These are phyloP conservation scores for Whalleya microplaca DNA, from an alignment of 2,329 filamentous ascomycete genomes.

Conservation along the genomic window DNA sequence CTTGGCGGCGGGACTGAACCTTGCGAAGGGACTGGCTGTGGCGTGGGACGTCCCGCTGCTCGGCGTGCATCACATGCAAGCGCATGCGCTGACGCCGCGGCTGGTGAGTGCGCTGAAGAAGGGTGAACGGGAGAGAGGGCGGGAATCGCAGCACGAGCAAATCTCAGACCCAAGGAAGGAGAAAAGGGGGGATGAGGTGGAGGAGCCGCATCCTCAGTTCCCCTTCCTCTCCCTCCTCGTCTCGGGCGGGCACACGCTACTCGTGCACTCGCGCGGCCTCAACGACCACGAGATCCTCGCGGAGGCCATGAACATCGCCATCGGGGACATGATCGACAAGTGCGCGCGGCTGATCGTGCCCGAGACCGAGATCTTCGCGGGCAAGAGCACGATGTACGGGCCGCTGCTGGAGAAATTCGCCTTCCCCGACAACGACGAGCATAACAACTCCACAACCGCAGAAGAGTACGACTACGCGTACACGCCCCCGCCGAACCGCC, in stretches of 20 bases:
- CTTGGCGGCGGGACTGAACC: conserved; percentile 76
- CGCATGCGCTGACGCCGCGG: conserved; percentile 86
- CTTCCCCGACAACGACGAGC: conserved; percentile 55
- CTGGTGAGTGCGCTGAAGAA: conserved; percentile 65
- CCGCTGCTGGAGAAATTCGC: conserved; percentile 79
- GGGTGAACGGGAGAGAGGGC: conserved; percentile 25
- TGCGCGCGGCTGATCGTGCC: conserved; percentile 78
- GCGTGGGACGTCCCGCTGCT: conserved; percentile 84
- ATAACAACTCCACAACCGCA: neutral
- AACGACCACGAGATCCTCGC: conserved; percentile 75
- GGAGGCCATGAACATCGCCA: conserved; percentile 75
- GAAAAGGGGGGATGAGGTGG: neutral
- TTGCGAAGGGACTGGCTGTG: conserved; percentile 83
- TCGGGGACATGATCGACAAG: conserved; percentile 91
- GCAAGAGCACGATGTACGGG: conserved; percentile 76
- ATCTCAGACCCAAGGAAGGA: neutral
- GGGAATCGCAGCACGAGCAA: conserved; percentile 19
- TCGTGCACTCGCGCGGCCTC: conserved; percentile 73
- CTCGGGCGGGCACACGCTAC: conserved; percentile 88
- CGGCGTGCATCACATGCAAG: conserved; percentile 96
- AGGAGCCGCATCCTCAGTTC: conserved; percentile 57
- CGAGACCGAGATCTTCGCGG: conserved; percentile 52
- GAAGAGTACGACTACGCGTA: conserved; percentile 54
- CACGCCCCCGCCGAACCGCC: conserved; percentile 58
- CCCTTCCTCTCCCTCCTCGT: conserved; percentile 89